Evolutionary conservation across 371 early-diverging fungal genomes (phyloP).

Genomic region (Apophysomyces elegans): DNA sequence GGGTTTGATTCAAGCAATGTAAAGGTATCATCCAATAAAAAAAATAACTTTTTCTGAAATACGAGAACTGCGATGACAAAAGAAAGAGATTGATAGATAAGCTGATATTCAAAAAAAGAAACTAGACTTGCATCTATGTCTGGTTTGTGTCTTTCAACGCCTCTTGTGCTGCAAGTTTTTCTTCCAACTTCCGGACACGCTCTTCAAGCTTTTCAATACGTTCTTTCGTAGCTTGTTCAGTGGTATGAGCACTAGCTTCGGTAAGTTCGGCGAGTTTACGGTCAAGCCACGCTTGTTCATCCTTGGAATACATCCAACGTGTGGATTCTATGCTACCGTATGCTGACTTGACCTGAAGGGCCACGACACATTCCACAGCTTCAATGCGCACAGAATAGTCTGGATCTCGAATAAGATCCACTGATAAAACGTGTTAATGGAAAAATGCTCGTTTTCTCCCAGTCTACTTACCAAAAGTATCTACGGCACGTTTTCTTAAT

Average conservation of each 20-base stretch:
- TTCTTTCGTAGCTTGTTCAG: slow-evolving; percentile 32
- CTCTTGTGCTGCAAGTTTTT: slow-evolving; percentile 19
- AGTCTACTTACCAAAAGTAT: slow-evolving; percentile 25
- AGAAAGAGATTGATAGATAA: not conserved
- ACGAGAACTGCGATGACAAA: not conserved
- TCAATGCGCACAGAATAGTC: slow-evolving; percentile 22
- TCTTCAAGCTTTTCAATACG: slow-evolving; percentile 53
- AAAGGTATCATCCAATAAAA: too few species aligned
- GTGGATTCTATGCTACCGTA: slow-evolving; percentile 23
- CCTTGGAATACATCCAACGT: slow-evolving; percentile 30
- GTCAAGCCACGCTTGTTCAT: slow-evolving; percentile 35
- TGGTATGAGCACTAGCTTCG: slow-evolving; percentile 7
- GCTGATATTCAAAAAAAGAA: not conserved
- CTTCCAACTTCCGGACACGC: slow-evolving; percentile 50
- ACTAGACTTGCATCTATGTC: slow-evolving; percentile 2
- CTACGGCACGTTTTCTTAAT: slow-evolving; percentile 28
- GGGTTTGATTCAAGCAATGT: too few species aligned
- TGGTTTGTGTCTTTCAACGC: slow-evolving; percentile 19
- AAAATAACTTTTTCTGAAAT: too few species aligned
- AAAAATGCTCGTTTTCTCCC: not conserved
- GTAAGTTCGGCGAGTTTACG: slow-evolving; percentile 25
- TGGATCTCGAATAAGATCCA: slow-evolving; percentile 33
- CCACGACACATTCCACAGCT: slow-evolving; percentile 33
- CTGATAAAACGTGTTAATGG: slow-evolving; percentile 17
- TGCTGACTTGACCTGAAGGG: slow-evolving; percentile 26